Evolutionary conservation across 345 rosid species (phyloP).

Genomic region (Gossypium ekmanianum): DNA sequence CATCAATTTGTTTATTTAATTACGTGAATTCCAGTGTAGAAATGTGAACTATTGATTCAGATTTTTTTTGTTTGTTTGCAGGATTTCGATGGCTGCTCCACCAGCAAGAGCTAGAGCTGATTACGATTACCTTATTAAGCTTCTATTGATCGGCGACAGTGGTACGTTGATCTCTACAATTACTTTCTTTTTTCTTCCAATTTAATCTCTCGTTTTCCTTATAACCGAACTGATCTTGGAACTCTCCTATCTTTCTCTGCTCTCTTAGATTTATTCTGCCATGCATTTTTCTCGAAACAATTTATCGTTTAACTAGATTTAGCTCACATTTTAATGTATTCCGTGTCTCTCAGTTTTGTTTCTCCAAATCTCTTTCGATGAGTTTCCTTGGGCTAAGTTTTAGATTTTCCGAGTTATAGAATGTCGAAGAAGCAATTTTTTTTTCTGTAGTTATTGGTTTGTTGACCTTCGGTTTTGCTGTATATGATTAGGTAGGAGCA

Average conservation of each 20-base stretch:
- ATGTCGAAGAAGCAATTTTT: not conserved
- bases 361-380: not conserved
- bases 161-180: conserved; percentile 11
- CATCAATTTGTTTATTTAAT: not conserved
- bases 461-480: not conserved
- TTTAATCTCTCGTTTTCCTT: not conserved
- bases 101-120: conserved; percentile 83
- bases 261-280: not conserved
- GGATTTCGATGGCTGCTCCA: conserved; percentile 55
- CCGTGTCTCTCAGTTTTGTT: not conserved
- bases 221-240: not conserved
- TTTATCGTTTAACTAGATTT: not conserved
- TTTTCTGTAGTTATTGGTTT: not conserved
- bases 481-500: not conserved
- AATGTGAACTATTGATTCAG: not conserved
- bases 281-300: not conserved
- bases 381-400: not conserved
- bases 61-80: not conserved
- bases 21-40: not conserved
- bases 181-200: not conserved
- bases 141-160: conserved; percentile 56
- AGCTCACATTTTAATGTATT: not conserved
- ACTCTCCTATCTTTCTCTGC: not conserved
- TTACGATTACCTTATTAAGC: conserved; percentile 71
- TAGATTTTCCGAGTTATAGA: not conserved